Evolutionary conservation across 2,329 filamentous ascomycete genomes (phyloP).

Genomic region (Trichophyton mentagrophytes): DNA sequence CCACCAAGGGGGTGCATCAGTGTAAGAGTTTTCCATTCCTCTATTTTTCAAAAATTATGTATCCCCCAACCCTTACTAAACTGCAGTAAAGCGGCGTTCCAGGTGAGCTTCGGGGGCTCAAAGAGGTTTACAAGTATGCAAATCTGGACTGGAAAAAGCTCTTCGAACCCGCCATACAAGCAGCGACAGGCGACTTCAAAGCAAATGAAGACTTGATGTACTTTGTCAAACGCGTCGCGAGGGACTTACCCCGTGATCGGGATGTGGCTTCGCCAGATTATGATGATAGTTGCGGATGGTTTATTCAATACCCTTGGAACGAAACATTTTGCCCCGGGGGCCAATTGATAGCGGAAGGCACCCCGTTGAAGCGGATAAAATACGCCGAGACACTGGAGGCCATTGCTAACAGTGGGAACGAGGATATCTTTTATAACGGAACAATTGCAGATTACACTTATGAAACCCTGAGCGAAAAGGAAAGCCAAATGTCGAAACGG

Average conservation of each 20-base stretch:
- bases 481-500: conserved; percentile 68
- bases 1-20: neutral
- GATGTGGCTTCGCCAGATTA: neutral
- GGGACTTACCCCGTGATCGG: conserved; percentile 35
- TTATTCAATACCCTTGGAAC: conserved; percentile 50
- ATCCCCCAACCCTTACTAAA: neutral
- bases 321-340: conserved; percentile 80
- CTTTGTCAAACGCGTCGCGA: conserved; percentile 52
- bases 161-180: conserved; percentile 58
- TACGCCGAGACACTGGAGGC: conserved; percentile 67
- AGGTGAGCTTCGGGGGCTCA: conserved; percentile 57
- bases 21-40: neutral
- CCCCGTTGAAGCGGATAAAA: conserved; percentile 64
- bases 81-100: conserved; percentile 37
- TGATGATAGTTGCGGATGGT: neutral
- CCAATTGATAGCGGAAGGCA: conserved; percentile 55
- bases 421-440: conserved; percentile 59
- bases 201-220: conserved; percentile 60
- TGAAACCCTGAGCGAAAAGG: conserved; percentile 46
- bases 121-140: conserved; percentile 55
- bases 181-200: conserved; percentile 38
- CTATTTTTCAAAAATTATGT: conserved; percentile 48
- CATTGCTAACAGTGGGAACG: conserved; percentile 57
- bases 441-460: conserved; percentile 55
- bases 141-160: conserved; percentile 51